Evolutionary conservation across 1,284 basidiomycete species (phyloP).

Genomic region (Ceratobasidium sp.): DNA sequence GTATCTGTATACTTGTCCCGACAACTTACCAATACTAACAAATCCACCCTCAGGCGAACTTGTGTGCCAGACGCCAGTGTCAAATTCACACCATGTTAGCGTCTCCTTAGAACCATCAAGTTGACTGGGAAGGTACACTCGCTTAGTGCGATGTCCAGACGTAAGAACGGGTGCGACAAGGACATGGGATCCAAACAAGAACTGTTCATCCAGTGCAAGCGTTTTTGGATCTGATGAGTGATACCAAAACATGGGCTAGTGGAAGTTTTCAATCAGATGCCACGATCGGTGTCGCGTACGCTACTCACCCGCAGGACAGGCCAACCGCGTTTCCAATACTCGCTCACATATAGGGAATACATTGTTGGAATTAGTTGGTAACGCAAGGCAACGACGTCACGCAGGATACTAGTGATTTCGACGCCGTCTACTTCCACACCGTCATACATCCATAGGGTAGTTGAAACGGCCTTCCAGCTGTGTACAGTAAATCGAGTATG

Average conservation of each 20-base stretch:
- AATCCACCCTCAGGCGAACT: conserved; percentile 15
- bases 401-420: conserved; percentile 18
- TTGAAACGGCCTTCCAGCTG: conserved; percentile 34
- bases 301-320: conserved; percentile 18
- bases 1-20: neutral
- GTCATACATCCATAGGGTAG: conserved; percentile 36
- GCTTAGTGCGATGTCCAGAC: conserved; percentile 22
- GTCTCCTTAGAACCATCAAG: conserved; percentile 28
- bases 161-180: conserved; percentile 34
- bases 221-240: conserved; percentile 33
- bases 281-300: neutral
- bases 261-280: neutral
- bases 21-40: conserved; percentile 8
- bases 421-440: conserved; percentile 10
- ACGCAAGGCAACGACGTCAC: conserved; percentile 22
- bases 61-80: conserved; percentile 33
- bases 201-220: conserved; percentile 31
- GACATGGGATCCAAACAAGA: conserved; percentile 32
- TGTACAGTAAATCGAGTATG: conserved; percentile 35
- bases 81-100: conserved; percentile 34
- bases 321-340: conserved; percentile 35
- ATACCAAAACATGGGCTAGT: conserved; percentile 35
- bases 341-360: conserved; percentile 34
- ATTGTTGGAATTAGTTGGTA: conserved; percentile 31
- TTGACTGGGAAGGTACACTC: conserved; percentile 23